Evolutionary conservation across 228 moss, liverwort and hornwort genomes (phyloP).

Genomic region (Sphagnum magellanicum): DNA sequence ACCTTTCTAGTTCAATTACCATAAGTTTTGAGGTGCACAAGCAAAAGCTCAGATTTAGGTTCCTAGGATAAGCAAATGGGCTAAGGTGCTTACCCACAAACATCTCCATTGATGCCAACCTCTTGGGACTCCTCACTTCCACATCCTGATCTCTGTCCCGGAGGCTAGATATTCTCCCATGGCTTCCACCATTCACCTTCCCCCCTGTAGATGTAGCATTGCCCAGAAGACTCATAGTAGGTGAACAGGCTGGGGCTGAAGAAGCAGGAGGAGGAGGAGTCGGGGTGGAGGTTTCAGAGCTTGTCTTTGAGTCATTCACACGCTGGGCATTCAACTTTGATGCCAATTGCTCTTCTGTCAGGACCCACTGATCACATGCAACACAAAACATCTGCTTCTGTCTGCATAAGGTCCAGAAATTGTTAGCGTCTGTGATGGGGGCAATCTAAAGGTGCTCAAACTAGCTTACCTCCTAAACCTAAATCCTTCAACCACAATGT

Average conservation of each 20-base stretch:
- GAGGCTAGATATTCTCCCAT: conserved; percentile 41
- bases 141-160: conserved; percentile 50
- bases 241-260: neutral
- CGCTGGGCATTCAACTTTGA: conserved; percentile 52
- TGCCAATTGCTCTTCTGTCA: conserved; percentile 76
- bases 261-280: conserved; percentile 1
- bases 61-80: too few relatives aligned
- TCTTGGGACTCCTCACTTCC: conserved; percentile 69
- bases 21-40: too few relatives aligned
- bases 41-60: too few relatives aligned
- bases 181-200: conserved; percentile 12
- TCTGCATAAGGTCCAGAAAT: conserved; percentile 10
- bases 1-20: neutral
- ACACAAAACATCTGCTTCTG: conserved; percentile 74
- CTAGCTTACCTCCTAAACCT: neutral
- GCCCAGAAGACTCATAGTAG: conserved; percentile 7
- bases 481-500: neutral
- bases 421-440: neutral
- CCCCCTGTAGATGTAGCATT: conserved; percentile 4
- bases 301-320: conserved; percentile 28
- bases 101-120: conserved; percentile 21
- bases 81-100: neutral
- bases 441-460: neutral
- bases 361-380: conserved; percentile 78
- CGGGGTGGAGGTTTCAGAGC: conserved; percentile 14